These are phyloP conservation scores for Euptelea pleiosperma DNA, from an alignment of 164 flowering plant genomes.

Conservation along the genomic window DNA sequence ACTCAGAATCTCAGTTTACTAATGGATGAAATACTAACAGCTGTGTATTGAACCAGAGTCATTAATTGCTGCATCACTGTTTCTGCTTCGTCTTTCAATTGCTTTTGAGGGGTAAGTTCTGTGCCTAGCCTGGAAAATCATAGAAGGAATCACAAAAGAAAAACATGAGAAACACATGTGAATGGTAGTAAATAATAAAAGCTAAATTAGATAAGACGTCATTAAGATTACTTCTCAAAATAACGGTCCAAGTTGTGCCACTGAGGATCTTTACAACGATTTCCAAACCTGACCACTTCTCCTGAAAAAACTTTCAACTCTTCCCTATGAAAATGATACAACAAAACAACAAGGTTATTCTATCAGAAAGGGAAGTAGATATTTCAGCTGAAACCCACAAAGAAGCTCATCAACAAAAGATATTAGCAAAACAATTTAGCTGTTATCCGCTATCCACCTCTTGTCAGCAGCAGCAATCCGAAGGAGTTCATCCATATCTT, in stretches of 20 bases:
- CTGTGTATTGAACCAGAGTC: slow-evolving; percentile 65
- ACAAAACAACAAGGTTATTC: background rate
- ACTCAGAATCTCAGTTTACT: background rate
- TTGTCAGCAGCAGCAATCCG: slow-evolving; percentile 77
- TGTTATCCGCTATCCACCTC: slow-evolving; percentile 38
- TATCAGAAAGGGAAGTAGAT: background rate
- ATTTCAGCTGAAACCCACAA: background rate
- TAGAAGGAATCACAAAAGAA: background rate
- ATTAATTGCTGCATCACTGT: slow-evolving; percentile 54
- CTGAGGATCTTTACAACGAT: slow-evolving; percentile 87
- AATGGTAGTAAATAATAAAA: slow-evolving; percentile 1
- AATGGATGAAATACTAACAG: slow-evolving; percentile 45
- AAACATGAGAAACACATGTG: background rate
- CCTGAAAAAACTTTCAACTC: slow-evolving; percentile 63
- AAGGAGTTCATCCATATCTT: slow-evolving; percentile 62
- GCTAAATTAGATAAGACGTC: slow-evolving; percentile 1
- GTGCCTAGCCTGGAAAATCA: slow-evolving; percentile 43
- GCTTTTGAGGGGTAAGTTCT: slow-evolving; percentile 49
- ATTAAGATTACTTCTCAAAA: slow-evolving; percentile 54
- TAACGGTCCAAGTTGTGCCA: slow-evolving; percentile 79
- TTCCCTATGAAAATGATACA: slow-evolving; percentile 41
- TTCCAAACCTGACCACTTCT: slow-evolving; percentile 83
- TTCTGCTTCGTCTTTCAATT: slow-evolving; percentile 62
- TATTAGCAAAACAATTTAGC: background rate
- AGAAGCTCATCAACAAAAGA: too few relatives aligned